Conservation (phyloP, 805 yeast genomes). For the Metschnikowia koreensis region DNA sequence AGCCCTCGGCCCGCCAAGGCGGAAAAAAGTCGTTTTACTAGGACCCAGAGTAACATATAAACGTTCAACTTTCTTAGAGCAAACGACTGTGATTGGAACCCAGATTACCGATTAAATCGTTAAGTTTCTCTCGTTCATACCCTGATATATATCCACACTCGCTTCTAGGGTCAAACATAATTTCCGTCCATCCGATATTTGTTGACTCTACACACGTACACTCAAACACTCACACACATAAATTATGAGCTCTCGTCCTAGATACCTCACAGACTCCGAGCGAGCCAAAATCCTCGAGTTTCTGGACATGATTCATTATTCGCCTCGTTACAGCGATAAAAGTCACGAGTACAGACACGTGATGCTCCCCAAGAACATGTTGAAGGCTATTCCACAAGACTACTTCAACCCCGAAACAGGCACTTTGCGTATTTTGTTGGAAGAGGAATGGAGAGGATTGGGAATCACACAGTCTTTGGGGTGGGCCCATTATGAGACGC, state of each 20-base stretch:
- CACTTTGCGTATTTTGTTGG: slow-evolving; percentile 82
- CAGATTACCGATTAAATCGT: too few relatives aligned
- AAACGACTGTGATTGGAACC: too few relatives aligned
- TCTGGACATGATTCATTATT: slow-evolving; percentile 91
- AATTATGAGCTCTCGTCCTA: slow-evolving; percentile 48
- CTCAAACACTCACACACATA: slow-evolving; percentile 5
- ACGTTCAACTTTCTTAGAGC: too few relatives aligned
- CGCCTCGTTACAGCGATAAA: slow-evolving; percentile 91
- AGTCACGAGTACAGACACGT: slow-evolving; percentile 93
- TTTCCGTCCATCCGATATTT: too few relatives aligned
- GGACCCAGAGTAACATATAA: not conserved
- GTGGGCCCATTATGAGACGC: slow-evolving; percentile 97
- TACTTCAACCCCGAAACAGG: slow-evolving; percentile 93
- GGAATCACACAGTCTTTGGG: slow-evolving; percentile 97
- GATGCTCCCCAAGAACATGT: slow-evolving; percentile 93
- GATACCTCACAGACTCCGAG: slow-evolving; percentile 80
- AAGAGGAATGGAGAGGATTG: slow-evolving; percentile 98
- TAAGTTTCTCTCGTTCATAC: too few relatives aligned
- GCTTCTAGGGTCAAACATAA: too few relatives aligned
- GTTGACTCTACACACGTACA: not conserved
- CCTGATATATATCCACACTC: too few relatives aligned
- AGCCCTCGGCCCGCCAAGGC: not conserved
- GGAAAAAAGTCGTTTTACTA: not conserved
- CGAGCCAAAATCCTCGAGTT: slow-evolving; percentile 85
- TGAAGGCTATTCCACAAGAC: slow-evolving; percentile 89